Conservation (phyloP, 495 filamentous ascomycete species). For the Aspergillus conjunctus region DNA sequence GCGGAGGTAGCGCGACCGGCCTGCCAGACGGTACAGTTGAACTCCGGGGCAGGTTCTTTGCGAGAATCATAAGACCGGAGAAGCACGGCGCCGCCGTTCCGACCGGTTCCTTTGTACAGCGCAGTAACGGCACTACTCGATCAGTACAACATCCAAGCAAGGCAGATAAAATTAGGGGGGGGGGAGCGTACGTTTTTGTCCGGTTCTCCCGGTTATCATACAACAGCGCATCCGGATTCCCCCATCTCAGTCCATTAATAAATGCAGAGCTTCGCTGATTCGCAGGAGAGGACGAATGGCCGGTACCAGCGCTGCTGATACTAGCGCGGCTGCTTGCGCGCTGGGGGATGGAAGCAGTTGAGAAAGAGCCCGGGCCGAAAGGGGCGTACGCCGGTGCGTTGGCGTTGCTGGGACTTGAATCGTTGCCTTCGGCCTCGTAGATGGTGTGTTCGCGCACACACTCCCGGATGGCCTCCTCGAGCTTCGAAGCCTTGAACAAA, state of each 20-base stretch:
- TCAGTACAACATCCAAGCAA: too few relatives aligned
- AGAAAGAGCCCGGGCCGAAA: conserved; percentile 32
- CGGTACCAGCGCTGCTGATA: conserved; percentile 39
- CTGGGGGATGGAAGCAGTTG: conserved; percentile 37
- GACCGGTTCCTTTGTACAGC: conserved; percentile 78
- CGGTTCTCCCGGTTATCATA: conserved; percentile 83
- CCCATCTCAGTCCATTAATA: conserved; percentile 51
- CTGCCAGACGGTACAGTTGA: conserved; percentile 92
- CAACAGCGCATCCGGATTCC: conserved; percentile 63
- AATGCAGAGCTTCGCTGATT: conserved; percentile 42
- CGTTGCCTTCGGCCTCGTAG: conserved; percentile 79
- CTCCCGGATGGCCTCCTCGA: conserved; percentile 91
- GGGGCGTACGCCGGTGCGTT: conserved; percentile 43
- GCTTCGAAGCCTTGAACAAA: conserved; percentile 90
- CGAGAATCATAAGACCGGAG: conserved; percentile 93
- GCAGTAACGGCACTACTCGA: conserved; percentile 80
- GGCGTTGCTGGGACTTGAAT: conserved; percentile 38
- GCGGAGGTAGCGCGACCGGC: conserved; percentile 93
- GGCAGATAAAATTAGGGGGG: too few relatives aligned
- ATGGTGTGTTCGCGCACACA: conserved; percentile 87
- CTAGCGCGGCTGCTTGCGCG: conserved; percentile 50
- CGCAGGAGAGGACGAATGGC: conserved; percentile 30
- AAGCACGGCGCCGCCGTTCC: conserved; percentile 65
- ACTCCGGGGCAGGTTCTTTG: conserved; percentile 84
- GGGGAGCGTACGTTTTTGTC: conserved; percentile 85